These are phyloP conservation scores for Leccinellum luteum DNA, from an alignment of 768 basidiomycete genomes.

Conservation along the genomic window DNA sequence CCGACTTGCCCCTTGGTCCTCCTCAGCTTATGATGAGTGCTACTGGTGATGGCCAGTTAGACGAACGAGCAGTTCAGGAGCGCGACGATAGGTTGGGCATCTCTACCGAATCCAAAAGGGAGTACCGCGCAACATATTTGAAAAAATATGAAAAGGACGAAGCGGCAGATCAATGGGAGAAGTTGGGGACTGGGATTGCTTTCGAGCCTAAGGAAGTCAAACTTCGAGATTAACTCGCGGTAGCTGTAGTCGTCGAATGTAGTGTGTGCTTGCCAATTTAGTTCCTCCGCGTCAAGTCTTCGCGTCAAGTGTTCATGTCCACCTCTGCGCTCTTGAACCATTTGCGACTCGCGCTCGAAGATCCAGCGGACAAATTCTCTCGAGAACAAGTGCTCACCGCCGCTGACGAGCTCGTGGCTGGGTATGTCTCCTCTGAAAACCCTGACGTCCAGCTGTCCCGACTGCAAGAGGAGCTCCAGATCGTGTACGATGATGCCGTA, in stretches of 20 bases:
- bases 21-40: conserved; percentile 48
- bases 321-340: conserved; percentile 45
- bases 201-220: conserved; percentile 33
- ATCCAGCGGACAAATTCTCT: conserved; percentile 48
- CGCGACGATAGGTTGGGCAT: conserved; percentile 33
- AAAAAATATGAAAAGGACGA: conserved; percentile 35
- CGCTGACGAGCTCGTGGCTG: conserved; percentile 55
- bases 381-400: conserved; percentile 46
- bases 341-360: conserved; percentile 57
- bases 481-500: conserved; percentile 57
- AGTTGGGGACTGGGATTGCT: conserved; percentile 31
- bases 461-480: conserved; percentile 67
- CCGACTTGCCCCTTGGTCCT: conserved; percentile 44
- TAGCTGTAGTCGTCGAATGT: not conserved
- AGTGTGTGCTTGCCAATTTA: conserved; percentile 9
- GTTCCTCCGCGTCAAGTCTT: not conserved
- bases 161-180: conserved; percentile 39
- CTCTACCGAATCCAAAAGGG: conserved; percentile 27
- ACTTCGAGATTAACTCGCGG: conserved; percentile 3
- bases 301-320: conserved; percentile 33
- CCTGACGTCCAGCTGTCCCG: conserved; percentile 42
- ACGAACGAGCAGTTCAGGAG: conserved; percentile 26
- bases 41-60: conserved; percentile 37
- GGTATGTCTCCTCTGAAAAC: conserved; percentile 48
- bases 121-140: conserved; percentile 37